Evolutionary conservation across 345 rosid species (phyloP), one percentile per base, ranked within the genome.

Genomic region (Sapria himalayana): DNA sequence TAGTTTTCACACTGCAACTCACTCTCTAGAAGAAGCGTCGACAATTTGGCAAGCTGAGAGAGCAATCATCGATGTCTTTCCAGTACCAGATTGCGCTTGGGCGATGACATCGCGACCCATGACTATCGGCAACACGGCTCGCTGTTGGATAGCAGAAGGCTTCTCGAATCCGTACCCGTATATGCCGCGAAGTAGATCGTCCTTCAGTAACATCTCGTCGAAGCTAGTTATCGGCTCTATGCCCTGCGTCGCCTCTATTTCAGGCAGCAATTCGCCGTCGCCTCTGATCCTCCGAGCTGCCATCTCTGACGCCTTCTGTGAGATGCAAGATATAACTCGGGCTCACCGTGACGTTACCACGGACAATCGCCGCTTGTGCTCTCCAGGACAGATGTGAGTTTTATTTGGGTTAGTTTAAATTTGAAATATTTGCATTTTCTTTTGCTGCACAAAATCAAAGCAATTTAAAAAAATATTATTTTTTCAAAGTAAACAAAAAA

Each of bases 51-150:
- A 84, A 45, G 67, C 98, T 23, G 93, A 65, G 59, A 89, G 86
- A 7, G 92, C 95, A 55, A 89, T 84, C 98, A 89, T 77, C 37
- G 95, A 79, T 43, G 92, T 79, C 54, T 89, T 89, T 2, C 95
- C 95, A 0, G 93, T 89, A 59, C 98, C 98, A n/a, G 93, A 89
- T 47, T 82, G 98, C 2, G 98, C 98, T 61, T 89, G 94, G 3
- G 98, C 95, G 18, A 89, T 89, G 7, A 84, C 95, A 43, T 89
- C 98, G 0, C 95, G 76, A 2, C 98, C 95, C 49, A 67, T 72
- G 25, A 89, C 66, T 31, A 89, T 79, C 3, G 95, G 95, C 92
- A 89, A 71, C 12, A 89, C 85, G 0, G 95, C 95, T 16, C 95
- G 70, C 62, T 82, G 95, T 40, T 89, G 98, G 43, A 89, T 89